A percentile compares a stretch with the other conserved stretches of the same genome.
Evolutionary conservation across 2,329 filamentous ascomycete genomes (phyloP).

Genomic region (Fusarium sp.): DNA sequence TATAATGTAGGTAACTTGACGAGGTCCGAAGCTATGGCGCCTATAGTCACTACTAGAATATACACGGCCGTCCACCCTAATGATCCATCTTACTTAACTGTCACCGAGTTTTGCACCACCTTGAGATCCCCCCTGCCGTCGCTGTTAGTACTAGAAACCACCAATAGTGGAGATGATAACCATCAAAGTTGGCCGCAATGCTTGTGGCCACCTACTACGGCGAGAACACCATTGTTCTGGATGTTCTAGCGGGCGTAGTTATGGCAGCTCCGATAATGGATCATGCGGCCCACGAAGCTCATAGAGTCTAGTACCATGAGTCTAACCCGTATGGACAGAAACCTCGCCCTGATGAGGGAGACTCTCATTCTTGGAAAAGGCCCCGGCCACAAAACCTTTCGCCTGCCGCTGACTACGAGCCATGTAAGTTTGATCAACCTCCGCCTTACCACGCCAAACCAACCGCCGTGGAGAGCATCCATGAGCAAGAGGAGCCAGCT

Average conservation of each 20-base stretch:
- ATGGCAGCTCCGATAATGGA: background rate
- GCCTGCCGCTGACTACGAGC: background rate
- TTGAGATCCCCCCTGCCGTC: conserved; percentile 12
- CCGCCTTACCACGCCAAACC: background rate
- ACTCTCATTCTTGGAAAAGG: no score
- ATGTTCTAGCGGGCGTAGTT: conserved; percentile 5
- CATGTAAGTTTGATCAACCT: background rate
- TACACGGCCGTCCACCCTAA: background rate
- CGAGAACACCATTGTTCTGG: conserved; percentile 8
- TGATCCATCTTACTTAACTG: background rate
- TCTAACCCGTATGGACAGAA: background rate
- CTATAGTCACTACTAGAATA: background rate
- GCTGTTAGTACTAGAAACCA: conserved; percentile 1
- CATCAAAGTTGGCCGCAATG: conserved; percentile 1
- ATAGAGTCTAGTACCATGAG: background rate
- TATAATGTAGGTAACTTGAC: background rate
- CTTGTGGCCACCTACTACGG: conserved; percentile 16
- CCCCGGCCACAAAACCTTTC: background rate
- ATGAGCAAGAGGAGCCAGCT: background rate
- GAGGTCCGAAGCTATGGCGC: background rate
- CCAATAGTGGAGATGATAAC: conserved; percentile 23
- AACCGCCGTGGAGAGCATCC: accelerated
- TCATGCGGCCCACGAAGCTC: background rate
- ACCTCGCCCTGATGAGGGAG: background rate
- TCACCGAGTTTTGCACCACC: background rate